Conservation (phyloP, 768 basidiomycete species). For the Kwoniella botswanensis region DNA sequence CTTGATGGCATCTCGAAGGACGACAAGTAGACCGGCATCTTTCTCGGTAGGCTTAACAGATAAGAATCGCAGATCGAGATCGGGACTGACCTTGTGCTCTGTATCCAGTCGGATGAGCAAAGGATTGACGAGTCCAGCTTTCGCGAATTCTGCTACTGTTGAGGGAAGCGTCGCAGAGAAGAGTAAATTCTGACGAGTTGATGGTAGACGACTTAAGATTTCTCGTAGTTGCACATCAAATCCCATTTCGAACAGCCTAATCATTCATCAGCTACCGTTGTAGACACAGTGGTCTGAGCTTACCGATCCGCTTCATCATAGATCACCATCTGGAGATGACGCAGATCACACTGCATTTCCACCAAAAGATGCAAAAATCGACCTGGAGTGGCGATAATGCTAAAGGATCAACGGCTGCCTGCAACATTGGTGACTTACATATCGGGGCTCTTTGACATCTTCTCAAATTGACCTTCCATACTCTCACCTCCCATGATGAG, state of each 20-base stretch:
- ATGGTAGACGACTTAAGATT: conserved; percentile 84
- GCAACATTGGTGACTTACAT: conserved; percentile 67
- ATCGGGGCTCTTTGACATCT: conserved; percentile 92
- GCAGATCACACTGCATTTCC: conserved; percentile 93
- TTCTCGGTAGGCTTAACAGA: conserved; percentile 90
- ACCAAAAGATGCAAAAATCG: conserved; percentile 94
- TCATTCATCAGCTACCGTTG: conserved; percentile 5
- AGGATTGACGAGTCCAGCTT: conserved; percentile 85
- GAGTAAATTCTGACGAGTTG: conserved; percentile 85
- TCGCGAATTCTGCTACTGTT: conserved; percentile 96
- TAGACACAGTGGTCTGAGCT: conserved; percentile 5
- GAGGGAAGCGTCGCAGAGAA: conserved; percentile 97
- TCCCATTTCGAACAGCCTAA: conserved; percentile 89
- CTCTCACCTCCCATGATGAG: conserved; percentile 94
- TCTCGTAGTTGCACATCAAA: conserved; percentile 91
- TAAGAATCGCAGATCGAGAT: conserved; percentile 93
- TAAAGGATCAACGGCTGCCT: conserved; percentile 55
- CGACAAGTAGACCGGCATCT: conserved; percentile 81
- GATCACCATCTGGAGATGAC: conserved; percentile 83
- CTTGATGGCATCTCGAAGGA: conserved; percentile 81
- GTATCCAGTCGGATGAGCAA: conserved; percentile 95
- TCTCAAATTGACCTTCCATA: conserved; percentile 93
- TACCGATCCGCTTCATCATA: conserved; percentile 96
- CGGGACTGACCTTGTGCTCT: conserved; percentile 92
- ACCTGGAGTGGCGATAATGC: conserved; percentile 96